Conservation (phyloP, 2,329 filamentous ascomycete genomes). For the Coniella lustricola region DNA sequence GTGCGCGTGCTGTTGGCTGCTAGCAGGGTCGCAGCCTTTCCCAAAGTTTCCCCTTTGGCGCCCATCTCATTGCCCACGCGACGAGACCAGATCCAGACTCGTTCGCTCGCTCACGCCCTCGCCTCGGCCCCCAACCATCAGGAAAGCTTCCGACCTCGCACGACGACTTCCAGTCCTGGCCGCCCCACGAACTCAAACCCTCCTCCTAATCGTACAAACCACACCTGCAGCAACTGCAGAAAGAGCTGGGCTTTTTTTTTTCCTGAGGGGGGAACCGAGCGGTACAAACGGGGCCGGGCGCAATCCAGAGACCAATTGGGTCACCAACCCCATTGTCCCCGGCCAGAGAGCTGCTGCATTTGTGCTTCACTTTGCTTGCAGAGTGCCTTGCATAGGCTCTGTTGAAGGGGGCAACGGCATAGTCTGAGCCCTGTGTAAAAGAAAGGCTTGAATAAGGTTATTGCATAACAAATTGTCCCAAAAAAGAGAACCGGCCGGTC, state of each 20-base stretch:
- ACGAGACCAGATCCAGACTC: background rate
- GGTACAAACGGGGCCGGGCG: conserved; percentile 5
- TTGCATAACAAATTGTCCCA: background rate
- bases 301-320: conserved; percentile 2
- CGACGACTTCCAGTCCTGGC: background rate
- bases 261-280: background rate
- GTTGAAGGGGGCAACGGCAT: background rate
- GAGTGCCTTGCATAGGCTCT: background rate
- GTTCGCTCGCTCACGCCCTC: background rate
- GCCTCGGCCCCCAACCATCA: background rate
- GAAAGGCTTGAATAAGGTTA: background rate
- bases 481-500: background rate
- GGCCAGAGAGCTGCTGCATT: conserved; percentile 3
- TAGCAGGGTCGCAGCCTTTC: background rate
- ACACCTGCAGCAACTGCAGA: background rate
- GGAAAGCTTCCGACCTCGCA: background rate
- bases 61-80: background rate
- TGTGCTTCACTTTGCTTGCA: background rate
- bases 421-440: background rate
- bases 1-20: background rate
- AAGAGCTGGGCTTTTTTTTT: background rate
- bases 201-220: background rate
- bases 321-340: conserved; percentile 9
- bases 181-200: background rate
- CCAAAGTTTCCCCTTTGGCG: background rate